Evolutionary conservation across 2,329 filamentous ascomycete genomes (phyloP).

Genomic region (Trichoderma arundinaceum): DNA sequence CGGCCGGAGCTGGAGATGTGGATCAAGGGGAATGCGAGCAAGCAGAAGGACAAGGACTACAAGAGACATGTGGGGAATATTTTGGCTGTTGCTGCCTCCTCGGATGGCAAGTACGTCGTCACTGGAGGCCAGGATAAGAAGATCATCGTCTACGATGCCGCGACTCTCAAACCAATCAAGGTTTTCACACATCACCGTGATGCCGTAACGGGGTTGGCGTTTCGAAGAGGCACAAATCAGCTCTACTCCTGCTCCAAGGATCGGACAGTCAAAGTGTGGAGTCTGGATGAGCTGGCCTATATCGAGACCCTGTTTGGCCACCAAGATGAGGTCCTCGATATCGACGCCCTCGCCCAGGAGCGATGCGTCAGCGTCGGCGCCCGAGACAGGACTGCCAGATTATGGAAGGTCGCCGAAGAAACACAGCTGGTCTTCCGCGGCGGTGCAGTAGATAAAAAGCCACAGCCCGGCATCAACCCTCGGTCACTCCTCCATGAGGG

Average conservation of each 20-base stretch:
- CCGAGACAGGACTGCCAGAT: slow-evolving; percentile 84
- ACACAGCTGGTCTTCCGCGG: slow-evolving; percentile 94
- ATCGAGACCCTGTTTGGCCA: slow-evolving; percentile 96
- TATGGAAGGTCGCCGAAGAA: slow-evolving; percentile 97
- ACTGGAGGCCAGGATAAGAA: slow-evolving; percentile 86
- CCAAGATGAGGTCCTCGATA: slow-evolving; percentile 85
- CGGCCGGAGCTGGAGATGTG: slow-evolving; percentile 68
- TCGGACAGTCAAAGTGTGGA: slow-evolving; percentile 95
- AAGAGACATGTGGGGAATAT: slow-evolving; percentile 82
- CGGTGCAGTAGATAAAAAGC: slow-evolving; percentile 67
- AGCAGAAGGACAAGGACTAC: slow-evolving; percentile 67
- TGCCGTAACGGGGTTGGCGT: slow-evolving; percentile 81
- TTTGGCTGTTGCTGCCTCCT: slow-evolving; percentile 81
- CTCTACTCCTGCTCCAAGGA: slow-evolving; percentile 91
- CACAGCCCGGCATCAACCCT: slow-evolving; percentile 50
- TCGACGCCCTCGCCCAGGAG: slow-evolving; percentile 83
- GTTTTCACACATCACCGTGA: slow-evolving; percentile 93
- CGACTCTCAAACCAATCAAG: slow-evolving; percentile 76
- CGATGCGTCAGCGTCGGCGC: slow-evolving; percentile 90
- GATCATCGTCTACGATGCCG: slow-evolving; percentile 86
- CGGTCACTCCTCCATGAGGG: slow-evolving; percentile 72
- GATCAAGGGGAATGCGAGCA: slow-evolving; percentile 65
- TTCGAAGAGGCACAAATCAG: slow-evolving; percentile 87
- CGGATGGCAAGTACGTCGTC: slow-evolving; percentile 87
- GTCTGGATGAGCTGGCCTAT: slow-evolving; percentile 87